Evolutionary conservation across 2,329 filamentous ascomycete genomes (phyloP), one percentile per base, ranked within the genome.

Genomic region (Hypoxylon sp.): DNA sequence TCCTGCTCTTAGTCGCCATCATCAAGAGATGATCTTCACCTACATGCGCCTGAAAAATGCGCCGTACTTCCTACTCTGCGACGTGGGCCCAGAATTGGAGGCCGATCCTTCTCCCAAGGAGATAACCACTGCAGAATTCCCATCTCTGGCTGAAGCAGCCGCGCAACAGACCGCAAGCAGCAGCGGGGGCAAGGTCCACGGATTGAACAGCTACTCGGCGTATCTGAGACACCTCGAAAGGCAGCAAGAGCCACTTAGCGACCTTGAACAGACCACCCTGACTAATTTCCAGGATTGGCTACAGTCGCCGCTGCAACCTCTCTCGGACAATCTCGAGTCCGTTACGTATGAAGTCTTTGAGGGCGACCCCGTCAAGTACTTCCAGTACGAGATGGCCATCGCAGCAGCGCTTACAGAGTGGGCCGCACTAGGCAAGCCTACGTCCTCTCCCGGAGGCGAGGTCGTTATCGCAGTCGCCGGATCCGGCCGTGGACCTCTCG

Each of bases 321-420:
- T 99, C 13, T 95, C 95, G 0, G 96, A 99, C 80, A 99, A 99
- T 74, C 86, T 99, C 13, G 97, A 99, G 79, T 97, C 94, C 51
- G 92, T 97, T 46, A 99, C 96, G 0, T 99, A 99, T 79, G 96
- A 99, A 78, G 95, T 98, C 1, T 99, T 99, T 76, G 96, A 99
- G 79, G 97, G 97, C 73, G 97, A 99, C 71, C 96, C 96, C 0
- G 92, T 99, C 81, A 99, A 99, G 81, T 99, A 99, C 78, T 90
- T 94, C 71, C 97, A 95, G 86, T 99, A 99, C 78, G 94, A 98
- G 79, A 85, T 87, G 50, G 96, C 96, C 13, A 91, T 97, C 63
- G 88, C 89, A 3, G 89, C 92, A 71, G 95, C 96, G 0, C 84
- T 99, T 68, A 85, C 83, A 11, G 94, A 98, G 76, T 97, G 96